A percentile compares a stretch with the other conserved stretches of the same genome.
These are phyloP conservation scores for Cucurbita ficifolia DNA, from an alignment of 306 rosid species.

Conservation along the genomic window DNA sequence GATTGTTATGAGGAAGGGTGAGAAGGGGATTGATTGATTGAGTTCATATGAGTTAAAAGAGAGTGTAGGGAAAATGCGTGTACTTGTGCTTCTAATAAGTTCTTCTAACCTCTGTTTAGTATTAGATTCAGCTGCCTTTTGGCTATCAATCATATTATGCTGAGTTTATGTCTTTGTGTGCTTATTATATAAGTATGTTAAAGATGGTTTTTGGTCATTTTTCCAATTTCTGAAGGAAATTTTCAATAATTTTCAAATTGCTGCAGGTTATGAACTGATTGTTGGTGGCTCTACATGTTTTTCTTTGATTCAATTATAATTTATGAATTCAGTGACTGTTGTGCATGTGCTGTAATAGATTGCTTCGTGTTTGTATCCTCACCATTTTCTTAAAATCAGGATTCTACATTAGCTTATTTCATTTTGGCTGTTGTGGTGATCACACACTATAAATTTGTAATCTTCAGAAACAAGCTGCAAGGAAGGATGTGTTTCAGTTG, in stretches of 20 bases:
- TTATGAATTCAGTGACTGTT: no score
- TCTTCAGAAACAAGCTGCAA: conserved; percentile 58
- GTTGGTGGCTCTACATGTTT: neutral
- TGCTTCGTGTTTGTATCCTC: no score
- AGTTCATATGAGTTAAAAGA: neutral
- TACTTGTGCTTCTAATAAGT: neutral
- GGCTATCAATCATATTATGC: neutral
- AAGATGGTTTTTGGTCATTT: neutral
- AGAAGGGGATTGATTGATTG: neutral
- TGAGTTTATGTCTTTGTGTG: neutral
- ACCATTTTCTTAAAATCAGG: neutral
- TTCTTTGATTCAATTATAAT: neutral
- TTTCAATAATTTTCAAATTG: neutral
- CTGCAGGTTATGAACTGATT: neutral
- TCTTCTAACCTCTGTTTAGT: neutral
- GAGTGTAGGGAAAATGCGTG: neutral
- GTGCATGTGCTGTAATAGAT: no score
- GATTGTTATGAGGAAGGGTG: neutral
- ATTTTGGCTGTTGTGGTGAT: neutral
- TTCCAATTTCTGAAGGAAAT: neutral
- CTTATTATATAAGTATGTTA: neutral
- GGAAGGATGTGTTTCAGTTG: conserved; percentile 73
- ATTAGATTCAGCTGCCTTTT: neutral
- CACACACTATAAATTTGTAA: neutral
- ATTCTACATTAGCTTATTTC: neutral